These are phyloP conservation scores for Umbelopsis sp. DNA, from an alignment of 371 early-diverging fungal genomes.

Conservation along the genomic window DNA sequence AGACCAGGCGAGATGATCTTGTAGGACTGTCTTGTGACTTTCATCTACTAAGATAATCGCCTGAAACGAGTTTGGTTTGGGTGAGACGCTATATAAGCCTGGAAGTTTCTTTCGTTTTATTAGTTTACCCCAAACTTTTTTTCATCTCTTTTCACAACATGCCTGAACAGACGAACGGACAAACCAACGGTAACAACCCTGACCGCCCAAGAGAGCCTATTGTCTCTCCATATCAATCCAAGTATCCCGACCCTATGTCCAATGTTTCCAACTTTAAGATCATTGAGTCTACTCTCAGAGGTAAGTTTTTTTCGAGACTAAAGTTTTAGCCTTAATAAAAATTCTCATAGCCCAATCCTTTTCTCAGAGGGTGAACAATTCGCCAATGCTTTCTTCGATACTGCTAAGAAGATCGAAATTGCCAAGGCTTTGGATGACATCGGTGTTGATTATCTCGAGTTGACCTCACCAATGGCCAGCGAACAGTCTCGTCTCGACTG, in stretches of 20 bases:
- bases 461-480: conserved; percentile 96
- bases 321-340: background rate
- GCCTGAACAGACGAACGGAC: conserved; percentile 18
- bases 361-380: conserved; percentile 94
- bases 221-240: conserved; percentile 61
- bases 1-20: conserved; percentile 16
- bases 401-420: conserved; percentile 94
- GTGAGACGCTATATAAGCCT: conserved; percentile 7
- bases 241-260: conserved; percentile 76
- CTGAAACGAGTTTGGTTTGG: conserved; percentile 14
- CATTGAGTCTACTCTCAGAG: conserved; percentile 94
- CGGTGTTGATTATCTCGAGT: conserved; percentile 96
- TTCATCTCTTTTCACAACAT: background rate
- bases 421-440: conserved; percentile 95
- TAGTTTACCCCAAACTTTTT: background rate
- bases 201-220: conserved; percentile 38
- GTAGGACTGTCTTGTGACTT: conserved; percentile 18
- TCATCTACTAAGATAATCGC: conserved; percentile 18
- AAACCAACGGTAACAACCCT: conserved; percentile 15
- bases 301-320: conserved; percentile 39
- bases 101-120: background rate
- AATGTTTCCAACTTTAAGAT: conserved; percentile 91
- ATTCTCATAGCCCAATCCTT: conserved; percentile 2
- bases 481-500: conserved; percentile 93
- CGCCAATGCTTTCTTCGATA: conserved; percentile 96